Evolutionary conservation across 305 asterid genomes (phyloP).

Genomic region (Fraxinus velutina): DNA sequence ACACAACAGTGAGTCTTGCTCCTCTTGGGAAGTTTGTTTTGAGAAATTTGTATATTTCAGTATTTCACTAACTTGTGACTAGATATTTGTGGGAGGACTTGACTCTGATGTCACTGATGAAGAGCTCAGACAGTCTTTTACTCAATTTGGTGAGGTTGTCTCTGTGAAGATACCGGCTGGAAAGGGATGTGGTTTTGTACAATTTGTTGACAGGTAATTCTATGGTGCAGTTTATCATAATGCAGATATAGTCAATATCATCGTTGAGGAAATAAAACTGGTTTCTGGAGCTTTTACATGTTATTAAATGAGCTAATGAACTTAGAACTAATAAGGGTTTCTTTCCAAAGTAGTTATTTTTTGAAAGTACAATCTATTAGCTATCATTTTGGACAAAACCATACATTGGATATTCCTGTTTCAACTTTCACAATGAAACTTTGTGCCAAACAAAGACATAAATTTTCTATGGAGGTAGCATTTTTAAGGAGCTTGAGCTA

Average conservation of each 20-base stretch:
- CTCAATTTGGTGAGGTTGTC: slow-evolving; percentile 74
- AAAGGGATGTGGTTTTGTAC: slow-evolving; percentile 96
- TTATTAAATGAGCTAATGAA: background rate
- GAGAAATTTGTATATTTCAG: slow-evolving; percentile 4
- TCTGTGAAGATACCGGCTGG: slow-evolving; percentile 91
- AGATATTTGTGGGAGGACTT: slow-evolving; percentile 80
- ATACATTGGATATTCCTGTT: background rate
- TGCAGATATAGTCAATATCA: background rate
- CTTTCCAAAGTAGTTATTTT: background rate
- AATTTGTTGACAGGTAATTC: slow-evolving; percentile 67
- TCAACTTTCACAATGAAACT: background rate
- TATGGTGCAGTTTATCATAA: slow-evolving; percentile 15
- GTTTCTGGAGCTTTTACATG: background rate
- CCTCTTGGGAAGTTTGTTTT: slow-evolving; percentile 24
- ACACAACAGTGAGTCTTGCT: slow-evolving; percentile 78
- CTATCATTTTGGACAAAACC: background rate
- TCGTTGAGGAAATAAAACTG: background rate
- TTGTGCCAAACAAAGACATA: background rate
- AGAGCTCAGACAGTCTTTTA: slow-evolving; percentile 67
- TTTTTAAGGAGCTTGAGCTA: background rate
- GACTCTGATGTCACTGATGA: slow-evolving; percentile 90
- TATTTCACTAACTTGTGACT: slow-evolving; percentile 17
- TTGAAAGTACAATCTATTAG: background rate
- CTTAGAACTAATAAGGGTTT: background rate
- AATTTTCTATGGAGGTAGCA: background rate